phyloP scores from a whole-genome alignment of 108 stramenopile genomes.

The Chaetoceros tenuissimus region DNA sequence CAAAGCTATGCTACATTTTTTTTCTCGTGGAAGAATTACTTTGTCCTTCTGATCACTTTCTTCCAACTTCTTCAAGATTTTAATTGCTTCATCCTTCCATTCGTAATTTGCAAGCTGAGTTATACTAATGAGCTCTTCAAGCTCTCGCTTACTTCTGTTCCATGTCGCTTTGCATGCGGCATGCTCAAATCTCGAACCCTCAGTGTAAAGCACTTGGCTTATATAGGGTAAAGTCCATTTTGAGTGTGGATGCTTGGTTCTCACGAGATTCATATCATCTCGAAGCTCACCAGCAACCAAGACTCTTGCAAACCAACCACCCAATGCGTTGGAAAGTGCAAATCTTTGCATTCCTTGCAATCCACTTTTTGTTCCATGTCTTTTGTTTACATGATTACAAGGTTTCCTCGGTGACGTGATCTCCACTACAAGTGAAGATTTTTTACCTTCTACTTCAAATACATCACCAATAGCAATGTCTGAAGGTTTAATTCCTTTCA shows the following conservation, averaged over 20 bases:
- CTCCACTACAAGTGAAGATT: conserved; percentile 12
- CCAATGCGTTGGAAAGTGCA: conserved; percentile 6
- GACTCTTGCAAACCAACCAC: conserved; percentile 26
- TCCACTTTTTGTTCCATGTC: conserved; percentile 13
- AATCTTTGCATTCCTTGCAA: conserved; percentile 7
- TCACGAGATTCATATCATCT: conserved; percentile 14
- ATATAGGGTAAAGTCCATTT: conserved; percentile 23
- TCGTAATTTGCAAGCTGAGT: conserved; percentile 15
- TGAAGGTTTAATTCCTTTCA: conserved; percentile 4
- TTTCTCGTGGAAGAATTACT: no score
- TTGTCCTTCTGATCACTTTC: no score
- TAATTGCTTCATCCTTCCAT: conserved; percentile 17
- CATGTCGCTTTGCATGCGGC: conserved; percentile 6
- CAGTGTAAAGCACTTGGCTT: conserved; percentile 14
- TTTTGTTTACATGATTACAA: conserved; percentile 16
- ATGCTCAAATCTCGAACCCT: conserved; percentile 2
- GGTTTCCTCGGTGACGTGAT: conserved; percentile 20
- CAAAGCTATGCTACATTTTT: no score
- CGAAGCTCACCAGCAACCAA: conserved; percentile 14
- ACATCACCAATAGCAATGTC: conserved; percentile 30
- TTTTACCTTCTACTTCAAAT: conserved; percentile 15
- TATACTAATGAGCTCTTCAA: conserved; percentile 17
- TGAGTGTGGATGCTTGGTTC: conserved; percentile 15
- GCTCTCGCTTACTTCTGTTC: conserved; percentile 9
- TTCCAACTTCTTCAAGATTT: background rate